Evolutionary conservation across 2,329 filamentous ascomycete genomes (phyloP).

Genomic region (Beauveria asiatica): DNA sequence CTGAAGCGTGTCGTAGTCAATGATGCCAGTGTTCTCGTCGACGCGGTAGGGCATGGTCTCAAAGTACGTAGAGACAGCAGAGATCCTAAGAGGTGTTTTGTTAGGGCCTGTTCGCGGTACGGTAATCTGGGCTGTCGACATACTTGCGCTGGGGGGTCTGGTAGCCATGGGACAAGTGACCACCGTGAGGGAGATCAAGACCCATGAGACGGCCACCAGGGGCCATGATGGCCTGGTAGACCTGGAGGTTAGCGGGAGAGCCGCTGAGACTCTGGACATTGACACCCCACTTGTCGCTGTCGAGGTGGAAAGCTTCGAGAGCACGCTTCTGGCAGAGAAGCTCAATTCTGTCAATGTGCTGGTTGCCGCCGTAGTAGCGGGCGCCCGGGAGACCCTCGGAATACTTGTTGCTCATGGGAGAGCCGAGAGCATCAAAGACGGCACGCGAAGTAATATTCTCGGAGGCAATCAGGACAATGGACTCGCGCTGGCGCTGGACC

Average conservation of each 20-base stretch:
- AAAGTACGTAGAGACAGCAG: constrained; percentile 96
- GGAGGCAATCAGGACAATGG: constrained; percentile 95
- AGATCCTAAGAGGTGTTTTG: constrained; percentile 52
- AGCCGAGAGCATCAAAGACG: constrained; percentile 94
- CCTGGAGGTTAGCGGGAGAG: constrained; percentile 92
- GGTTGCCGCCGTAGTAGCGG: constrained; percentile 97
- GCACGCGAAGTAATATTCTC: constrained; percentile 99
- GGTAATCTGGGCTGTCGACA: constrained; percentile 22
- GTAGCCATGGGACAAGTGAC: constrained; percentile 94
- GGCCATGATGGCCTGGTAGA: constrained; percentile 95
- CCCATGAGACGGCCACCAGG: constrained; percentile 96
- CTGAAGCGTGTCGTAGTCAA: constrained; percentile 91
- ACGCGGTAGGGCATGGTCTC: constrained; percentile 97
- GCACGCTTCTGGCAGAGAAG: constrained; percentile 90
- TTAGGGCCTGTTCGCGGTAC: neutral
- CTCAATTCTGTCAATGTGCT: constrained; percentile 97
- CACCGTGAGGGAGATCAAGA: constrained; percentile 86
- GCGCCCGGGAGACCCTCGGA: constrained; percentile 97
- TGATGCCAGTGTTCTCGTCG: constrained; percentile 81
- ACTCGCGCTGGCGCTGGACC: constrained; percentile 95
- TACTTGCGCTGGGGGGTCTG: constrained; percentile 90
- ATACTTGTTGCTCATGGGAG: constrained; percentile 98
- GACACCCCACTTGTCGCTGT: constrained; percentile 89
- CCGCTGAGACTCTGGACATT: constrained; percentile 94
- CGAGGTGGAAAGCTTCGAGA: constrained; percentile 81